Base-by-base conservation (phyloP, 257 asterid species). In the Solanum raphanifolium region DNA sequence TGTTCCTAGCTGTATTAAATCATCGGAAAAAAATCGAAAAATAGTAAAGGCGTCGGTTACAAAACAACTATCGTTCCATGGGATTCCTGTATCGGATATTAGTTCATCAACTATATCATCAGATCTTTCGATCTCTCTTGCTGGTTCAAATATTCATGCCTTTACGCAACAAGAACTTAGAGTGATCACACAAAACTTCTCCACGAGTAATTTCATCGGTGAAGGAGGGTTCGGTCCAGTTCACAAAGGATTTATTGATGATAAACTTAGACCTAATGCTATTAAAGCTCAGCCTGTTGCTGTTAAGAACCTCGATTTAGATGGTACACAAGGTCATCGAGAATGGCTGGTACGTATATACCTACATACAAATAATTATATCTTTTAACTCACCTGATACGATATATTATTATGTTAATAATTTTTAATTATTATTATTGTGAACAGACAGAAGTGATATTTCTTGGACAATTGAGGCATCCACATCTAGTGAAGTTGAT, bases 141-240 rank as follows among this genome's bases (percentile, higher is more conserved):
- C 95, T 2, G 98, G 97, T 20, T 93, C 98, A 1, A 95, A 97
- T 86, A 90, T 95, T 43, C 94, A 94, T 79, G 85, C 84, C 0
- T 97, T 97, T 68, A 95, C 95, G 0, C 96, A 94, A 15, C 98
- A 95, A 73, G 99, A 97, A 87, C 90, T 97, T 25, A 95, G 95
- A 89, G 94, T 95, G 58, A 95, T 95, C 6, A 95, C 99, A 0
- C 98, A 95, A 86, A 91, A 74, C 85, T 97, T 94, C 89, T 95
- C 99, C 5, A 86, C 94, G 0, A 93, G 93, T 87, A 97, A 95
- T 39, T 95, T 97, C 41, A 94, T 97, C 1, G 99, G 99, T 0
- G 98, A 94, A 38, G 99, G 99, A 32, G 99, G 99, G 62, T 97
- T 97, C 89, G 99, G 99, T 7, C 98, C 99, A 13, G 99, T 97